These are phyloP conservation scores for Coemansia sp. DNA, from an alignment of 192 early-diverging fungal genomes.

Conservation along the genomic window DNA sequence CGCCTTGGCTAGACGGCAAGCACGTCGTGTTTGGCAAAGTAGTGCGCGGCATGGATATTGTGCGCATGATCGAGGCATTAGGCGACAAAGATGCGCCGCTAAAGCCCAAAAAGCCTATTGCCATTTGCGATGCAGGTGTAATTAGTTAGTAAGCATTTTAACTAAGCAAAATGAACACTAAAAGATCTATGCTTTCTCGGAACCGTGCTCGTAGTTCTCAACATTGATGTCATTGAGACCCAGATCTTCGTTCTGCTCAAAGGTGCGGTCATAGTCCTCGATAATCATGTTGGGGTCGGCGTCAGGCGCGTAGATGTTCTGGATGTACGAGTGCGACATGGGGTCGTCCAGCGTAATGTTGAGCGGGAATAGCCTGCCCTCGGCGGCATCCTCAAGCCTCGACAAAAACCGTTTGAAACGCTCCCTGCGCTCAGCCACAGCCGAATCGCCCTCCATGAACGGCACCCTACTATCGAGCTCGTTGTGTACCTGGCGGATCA, in stretches of 20 bases:
- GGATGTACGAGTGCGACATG: constrained; percentile 84
- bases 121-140: constrained; percentile 33
- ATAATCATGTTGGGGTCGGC: constrained; percentile 91
- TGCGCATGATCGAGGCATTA: constrained; percentile 73
- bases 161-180: background rate
- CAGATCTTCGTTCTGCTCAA: constrained; percentile 84
- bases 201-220: constrained; percentile 62
- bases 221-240: constrained; percentile 89
- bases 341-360: constrained; percentile 91
- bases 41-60: constrained; percentile 77
- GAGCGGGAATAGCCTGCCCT: constrained; percentile 58
- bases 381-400: constrained; percentile 67
- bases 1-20: constrained; percentile 76
- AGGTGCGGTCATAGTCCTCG: constrained; percentile 82
- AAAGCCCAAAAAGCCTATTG: constrained; percentile 26
- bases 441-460: constrained; percentile 76
- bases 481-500: constrained; percentile 84
- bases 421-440: constrained; percentile 51
- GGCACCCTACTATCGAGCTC: constrained; percentile 71
- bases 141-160: background rate
- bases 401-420: constrained; percentile 71
- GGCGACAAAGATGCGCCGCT: constrained; percentile 37
- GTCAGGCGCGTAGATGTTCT: constrained; percentile 94
- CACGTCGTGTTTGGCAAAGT: constrained; percentile 85
- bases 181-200: background rate